Evolutionary conservation across 164 flowering plant species (phyloP).

Genomic region (Dillenia turbinata): DNA sequence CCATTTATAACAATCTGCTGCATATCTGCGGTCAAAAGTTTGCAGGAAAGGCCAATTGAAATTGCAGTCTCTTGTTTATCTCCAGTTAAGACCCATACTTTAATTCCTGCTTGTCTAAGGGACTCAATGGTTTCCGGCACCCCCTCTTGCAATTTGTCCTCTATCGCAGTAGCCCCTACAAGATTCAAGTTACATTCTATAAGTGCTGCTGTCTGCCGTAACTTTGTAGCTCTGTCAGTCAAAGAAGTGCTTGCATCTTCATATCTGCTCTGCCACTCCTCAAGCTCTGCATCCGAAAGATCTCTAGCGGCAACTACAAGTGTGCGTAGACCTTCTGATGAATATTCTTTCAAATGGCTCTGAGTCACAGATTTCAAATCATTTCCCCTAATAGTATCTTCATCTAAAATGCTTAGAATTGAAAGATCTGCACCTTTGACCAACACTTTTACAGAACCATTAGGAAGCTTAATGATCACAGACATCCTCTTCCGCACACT

Average conservation of each 20-base stretch:
- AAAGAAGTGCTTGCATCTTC: slow-evolving; percentile 90
- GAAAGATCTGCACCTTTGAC: slow-evolving; percentile 95
- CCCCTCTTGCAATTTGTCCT: slow-evolving; percentile 88
- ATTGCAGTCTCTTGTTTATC: slow-evolving; percentile 97
- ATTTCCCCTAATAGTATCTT: slow-evolving; percentile 27
- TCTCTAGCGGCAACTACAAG: slow-evolving; percentile 78
- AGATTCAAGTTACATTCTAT: slow-evolving; percentile 68
- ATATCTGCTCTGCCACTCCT: slow-evolving; percentile 69
- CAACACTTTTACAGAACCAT: slow-evolving; percentile 70
- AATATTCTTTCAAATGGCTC: slow-evolving; percentile 63
- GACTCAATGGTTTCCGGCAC: slow-evolving; percentile 95
- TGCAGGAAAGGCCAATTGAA: slow-evolving; percentile 91
- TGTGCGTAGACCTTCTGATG: slow-evolving; percentile 81
- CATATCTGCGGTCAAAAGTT: slow-evolving; percentile 71
- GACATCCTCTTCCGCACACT: slow-evolving; percentile 95
- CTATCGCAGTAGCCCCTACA: slow-evolving; percentile 87
- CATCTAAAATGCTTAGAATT: slow-evolving; percentile 55
- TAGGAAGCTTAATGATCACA: slow-evolving; percentile 77
- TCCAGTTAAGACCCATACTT: slow-evolving; percentile 95
- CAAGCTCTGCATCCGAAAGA: slow-evolving; percentile 65
- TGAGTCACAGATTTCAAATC: slow-evolving; percentile 39
- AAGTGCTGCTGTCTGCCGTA: slow-evolving; percentile 76
- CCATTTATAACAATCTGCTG: slow-evolving; percentile 81
- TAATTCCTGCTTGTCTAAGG: slow-evolving; percentile 89
- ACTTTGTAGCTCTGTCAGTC: slow-evolving; percentile 60